These are phyloP conservation scores for Heteromeles arbutifolia DNA, from an alignment of 306 rosid genomes.

Conservation along the genomic window DNA sequence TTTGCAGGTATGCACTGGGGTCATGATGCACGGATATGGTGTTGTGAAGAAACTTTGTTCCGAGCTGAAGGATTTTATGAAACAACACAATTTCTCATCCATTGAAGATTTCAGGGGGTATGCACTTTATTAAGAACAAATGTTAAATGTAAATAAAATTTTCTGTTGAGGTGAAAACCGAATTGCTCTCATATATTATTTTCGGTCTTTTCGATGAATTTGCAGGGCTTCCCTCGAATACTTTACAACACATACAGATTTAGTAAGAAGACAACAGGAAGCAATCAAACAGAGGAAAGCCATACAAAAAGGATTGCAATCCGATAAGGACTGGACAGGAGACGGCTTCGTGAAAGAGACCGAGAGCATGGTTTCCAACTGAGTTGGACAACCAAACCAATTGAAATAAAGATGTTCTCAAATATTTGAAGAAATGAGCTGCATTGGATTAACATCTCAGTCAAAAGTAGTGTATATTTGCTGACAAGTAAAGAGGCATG, in stretches of 20 bases:
- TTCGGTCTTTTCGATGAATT: constrained; percentile 1
- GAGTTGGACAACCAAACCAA: constrained; percentile 3
- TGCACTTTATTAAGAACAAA: not conserved
- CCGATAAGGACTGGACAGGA: constrained; percentile 97
- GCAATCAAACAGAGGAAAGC: constrained; percentile 85
- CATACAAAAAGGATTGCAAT: constrained; percentile 63
- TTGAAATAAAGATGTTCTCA: not conserved
- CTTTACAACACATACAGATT: constrained; percentile 85
- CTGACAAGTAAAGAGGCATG: not conserved
- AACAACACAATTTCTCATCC: constrained; percentile 67
- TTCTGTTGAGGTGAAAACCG: not conserved
- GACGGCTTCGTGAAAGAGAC: constrained; percentile 89
- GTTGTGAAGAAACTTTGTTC: constrained; percentile 74
- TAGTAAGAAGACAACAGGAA: constrained; percentile 80
- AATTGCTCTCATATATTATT: not conserved
- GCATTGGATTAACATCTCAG: constrained; percentile 9
- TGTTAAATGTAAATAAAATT: not conserved
- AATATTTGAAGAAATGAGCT: constrained; percentile 6
- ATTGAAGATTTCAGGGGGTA: constrained; percentile 97
- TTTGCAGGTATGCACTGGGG: constrained; percentile 90
- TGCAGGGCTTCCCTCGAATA: constrained; percentile 73
- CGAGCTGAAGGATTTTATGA: constrained; percentile 90
- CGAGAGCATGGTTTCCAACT: constrained; percentile 98
- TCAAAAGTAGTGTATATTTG: too few species aligned
- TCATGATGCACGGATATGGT: constrained; percentile 98